Evolutionary conservation across 2,329 filamentous ascomycete genomes (phyloP).

Genomic region (Cadophora gregata): DNA sequence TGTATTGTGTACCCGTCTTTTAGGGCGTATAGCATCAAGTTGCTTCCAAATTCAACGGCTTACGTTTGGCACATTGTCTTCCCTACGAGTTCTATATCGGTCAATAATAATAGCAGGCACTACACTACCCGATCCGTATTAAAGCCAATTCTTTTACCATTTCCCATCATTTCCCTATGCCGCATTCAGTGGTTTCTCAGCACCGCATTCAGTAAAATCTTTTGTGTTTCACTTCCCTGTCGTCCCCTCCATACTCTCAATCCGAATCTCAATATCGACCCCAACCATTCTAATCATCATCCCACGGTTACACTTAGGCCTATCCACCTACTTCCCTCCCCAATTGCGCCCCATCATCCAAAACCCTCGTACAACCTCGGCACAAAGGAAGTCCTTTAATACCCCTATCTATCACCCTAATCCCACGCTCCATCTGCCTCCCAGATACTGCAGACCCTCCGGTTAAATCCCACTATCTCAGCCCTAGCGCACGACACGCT

Average conservation of each 20-base stretch:
- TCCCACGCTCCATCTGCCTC: not conserved
- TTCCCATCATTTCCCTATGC: not conserved
- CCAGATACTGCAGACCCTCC: not conserved
- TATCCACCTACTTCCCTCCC: not conserved
- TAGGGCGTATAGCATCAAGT: not conserved
- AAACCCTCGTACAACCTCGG: conserved; percentile 11
- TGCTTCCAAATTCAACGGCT: not conserved
- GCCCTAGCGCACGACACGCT: conserved; percentile 12
- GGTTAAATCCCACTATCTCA: not conserved
- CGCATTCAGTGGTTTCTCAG: not conserved
- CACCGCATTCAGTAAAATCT: too few species aligned
- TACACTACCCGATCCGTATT: not conserved
- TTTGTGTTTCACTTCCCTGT: not conserved
- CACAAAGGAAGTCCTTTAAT: not conserved
- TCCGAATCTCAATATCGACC: not conserved
- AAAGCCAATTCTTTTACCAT: not conserved
- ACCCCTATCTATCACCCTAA: not conserved
- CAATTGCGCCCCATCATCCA: not conserved
- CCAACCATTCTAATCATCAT: not conserved
- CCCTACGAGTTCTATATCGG: not conserved
- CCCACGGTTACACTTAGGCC: conserved; percentile 3
- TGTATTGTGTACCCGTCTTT: not conserved
- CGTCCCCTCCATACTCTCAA: not conserved
- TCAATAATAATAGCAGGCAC: too few species aligned
- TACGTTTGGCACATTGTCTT: not conserved